A percentile compares a stretch with the other conserved stretches of the same genome.
Conservation (phyloP, 495 filamentous ascomycete genomes). For the Trichoderma reesei region DNA sequence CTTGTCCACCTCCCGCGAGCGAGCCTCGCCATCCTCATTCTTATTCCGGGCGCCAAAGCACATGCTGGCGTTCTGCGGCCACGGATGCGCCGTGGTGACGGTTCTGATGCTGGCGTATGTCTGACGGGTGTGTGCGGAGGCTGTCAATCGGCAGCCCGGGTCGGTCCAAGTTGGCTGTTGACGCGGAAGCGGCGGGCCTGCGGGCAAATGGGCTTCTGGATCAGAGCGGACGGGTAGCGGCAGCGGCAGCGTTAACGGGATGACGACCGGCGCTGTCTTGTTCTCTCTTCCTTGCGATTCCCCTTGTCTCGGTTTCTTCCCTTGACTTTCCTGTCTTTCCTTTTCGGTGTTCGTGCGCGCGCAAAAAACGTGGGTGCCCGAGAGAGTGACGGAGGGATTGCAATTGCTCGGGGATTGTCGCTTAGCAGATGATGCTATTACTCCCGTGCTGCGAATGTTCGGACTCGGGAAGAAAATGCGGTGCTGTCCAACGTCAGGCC, state of each 20-base stretch:
- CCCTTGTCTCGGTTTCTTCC: no score
- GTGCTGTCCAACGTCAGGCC: no score
- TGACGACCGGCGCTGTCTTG: no score
- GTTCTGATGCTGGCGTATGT: background rate
- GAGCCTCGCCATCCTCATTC: slow-evolving; percentile 36
- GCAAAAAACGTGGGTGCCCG: background rate
- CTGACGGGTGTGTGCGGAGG: background rate
- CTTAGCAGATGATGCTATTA: background rate
- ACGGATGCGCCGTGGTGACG: background rate
- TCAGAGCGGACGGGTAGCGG: background rate
- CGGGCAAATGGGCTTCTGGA: background rate
- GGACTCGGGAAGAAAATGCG: background rate
- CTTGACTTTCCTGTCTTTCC: background rate
- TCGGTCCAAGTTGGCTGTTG: background rate
- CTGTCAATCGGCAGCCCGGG: background rate
- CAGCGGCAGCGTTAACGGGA: background rate
- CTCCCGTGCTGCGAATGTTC: background rate
- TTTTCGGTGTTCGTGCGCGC: background rate
- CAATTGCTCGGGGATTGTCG: background rate
- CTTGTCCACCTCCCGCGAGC: slow-evolving; percentile 64
- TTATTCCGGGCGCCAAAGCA: slow-evolving; percentile 52
- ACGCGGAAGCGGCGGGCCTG: background rate
- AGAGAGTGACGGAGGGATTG: background rate
- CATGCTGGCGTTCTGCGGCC: slow-evolving; percentile 35
- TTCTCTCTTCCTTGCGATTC: no score